Evolutionary conservation across 2,329 filamentous ascomycete species (phyloP), one percentile per base, ranked within the genome.

Genomic region (Didymella sp.): DNA sequence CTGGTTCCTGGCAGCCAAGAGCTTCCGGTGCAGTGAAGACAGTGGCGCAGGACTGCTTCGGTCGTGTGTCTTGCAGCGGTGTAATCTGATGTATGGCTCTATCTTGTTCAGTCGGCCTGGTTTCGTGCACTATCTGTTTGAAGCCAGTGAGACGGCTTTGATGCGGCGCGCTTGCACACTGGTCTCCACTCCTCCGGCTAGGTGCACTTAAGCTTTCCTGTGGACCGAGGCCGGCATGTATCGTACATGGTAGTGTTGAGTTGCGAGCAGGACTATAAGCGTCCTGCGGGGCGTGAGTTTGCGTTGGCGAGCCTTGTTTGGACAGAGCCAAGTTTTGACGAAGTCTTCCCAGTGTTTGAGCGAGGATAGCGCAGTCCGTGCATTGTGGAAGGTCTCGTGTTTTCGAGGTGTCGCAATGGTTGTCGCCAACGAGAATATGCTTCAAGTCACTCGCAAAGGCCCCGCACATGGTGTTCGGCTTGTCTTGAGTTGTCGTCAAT

Each of bases 341-440:
- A 15, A 72, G 47, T 21, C 70, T 63, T 43, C 55, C 53, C 3
- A 72, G 37, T 2, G 69, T 61, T 41, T 71, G 63, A 25, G 63
- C 60, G 3, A 72, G 61, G 15, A 72, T 67, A 4, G 48, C 35
- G 38, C 70, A 72, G n/a, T 70, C 62, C 19, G 58, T 61, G 61
- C 70, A 72, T 7, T 40, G 8, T 6, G 59, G 41, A 13, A 52
- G 52, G 21, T 31, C 21, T 38, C 22, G 33, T 7, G 51, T 21
- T 42, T 31, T 21, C 12, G 17, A 15, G 22, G 38, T 4, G 4
- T 13, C 15, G 21, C 12, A 38, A 11, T 19, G 45, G 15, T 37
- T 37, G n/a, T 52, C 50, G 27, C 57, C 52, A 47, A 70, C 37
- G 42, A 65, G 68, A 0, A 66, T 37, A 28, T 72, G 69, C n/a